Evolutionary conservation across 2,329 filamentous ascomycete species (phyloP), one percentile per base, ranked within the genome.

Genomic region (Phyllosticta capitalensis): DNA sequence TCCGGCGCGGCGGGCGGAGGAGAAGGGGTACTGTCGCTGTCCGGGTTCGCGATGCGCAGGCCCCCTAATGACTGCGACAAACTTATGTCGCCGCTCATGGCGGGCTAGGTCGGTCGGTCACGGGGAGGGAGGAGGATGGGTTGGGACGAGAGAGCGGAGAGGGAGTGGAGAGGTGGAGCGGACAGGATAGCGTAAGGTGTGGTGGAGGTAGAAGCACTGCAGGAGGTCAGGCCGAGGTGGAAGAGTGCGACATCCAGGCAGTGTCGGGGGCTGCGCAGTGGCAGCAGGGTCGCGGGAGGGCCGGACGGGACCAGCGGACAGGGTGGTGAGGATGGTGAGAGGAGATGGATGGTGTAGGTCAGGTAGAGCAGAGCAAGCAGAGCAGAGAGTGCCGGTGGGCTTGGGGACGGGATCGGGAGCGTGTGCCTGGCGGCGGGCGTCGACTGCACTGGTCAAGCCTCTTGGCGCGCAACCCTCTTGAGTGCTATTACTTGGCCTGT

Each of bases 41-140:
- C 92, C 59, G 92, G 92, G 74, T 97, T 99, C 68, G 94, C 92
- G 74, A 99, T 97, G 73, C 92, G 90, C 75, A 99, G 80, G 69
- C 92, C 92, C 70, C 94, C 94, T 69, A 97, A 82, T 70, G 90
- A 90, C 78, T 92, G 89, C 71, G 91, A 94, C 66, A 97, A 84
- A 76, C 89, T 95, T 72, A 96, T 78, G 79, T 96, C 91, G 75
- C 89, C 90, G 78, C 91, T 90, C 91, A 96, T 96, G 74, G 71
- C 52, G 51, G 58, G 50, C 38, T 45, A 55, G 1, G 30, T 17
- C 17, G 19, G 55, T 28, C 28, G 49, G 24, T 28, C 4, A 19
- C 21, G 54, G 54, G n/a, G 19, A 26, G 30, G 14, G 30, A 30
- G 20, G 54, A 50, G 54, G 19, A 10, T 6, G 30, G 53, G 53